phyloP scores from a whole-genome alignment of 345 rosid species.

The Diplotaxis tenuifolia region DNA sequence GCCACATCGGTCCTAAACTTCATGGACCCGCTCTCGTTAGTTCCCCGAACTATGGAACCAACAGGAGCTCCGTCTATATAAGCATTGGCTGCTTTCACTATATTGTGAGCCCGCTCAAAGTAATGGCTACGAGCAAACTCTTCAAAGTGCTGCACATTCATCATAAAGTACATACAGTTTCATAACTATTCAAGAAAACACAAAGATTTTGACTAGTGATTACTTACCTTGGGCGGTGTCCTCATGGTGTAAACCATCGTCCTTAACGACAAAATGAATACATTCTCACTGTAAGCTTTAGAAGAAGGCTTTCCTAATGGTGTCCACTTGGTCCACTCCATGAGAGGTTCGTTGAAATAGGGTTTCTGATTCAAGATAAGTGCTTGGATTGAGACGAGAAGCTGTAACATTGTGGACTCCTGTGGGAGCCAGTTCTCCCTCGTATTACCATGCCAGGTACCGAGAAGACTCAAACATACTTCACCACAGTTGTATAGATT shows the following conservation, averaged over 20 bases:
- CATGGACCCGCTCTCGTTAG: constrained; percentile 44
- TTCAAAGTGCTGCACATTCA: constrained; percentile 63
- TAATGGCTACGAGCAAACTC: constrained; percentile 72
- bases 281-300: constrained; percentile 56
- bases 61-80: constrained; percentile 74
- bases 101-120: constrained; percentile 51
- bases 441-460: constrained; percentile 72
- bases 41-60: constrained; percentile 63
- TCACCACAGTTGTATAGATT: constrained; percentile 70
- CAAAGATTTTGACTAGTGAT: not conserved
- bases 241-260: constrained; percentile 70
- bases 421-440: constrained; percentile 88
- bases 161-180: constrained; percentile 1
- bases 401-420: constrained; percentile 78
- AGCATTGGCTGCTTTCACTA: constrained; percentile 66
- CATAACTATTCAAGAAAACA: not conserved
- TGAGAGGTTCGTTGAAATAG: constrained; percentile 89
- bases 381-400: constrained; percentile 91
- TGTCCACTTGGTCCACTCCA: constrained; percentile 43
- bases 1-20: constrained; percentile 45
- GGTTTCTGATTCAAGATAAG: constrained; percentile 84
- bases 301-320: constrained; percentile 48
- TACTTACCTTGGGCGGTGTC: constrained; percentile 66
- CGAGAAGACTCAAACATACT: constrained; percentile 92
- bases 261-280: constrained; percentile 59